Base-by-base conservation (phyloP, 2,329 filamentous ascomycete genomes). In the Rhinocladiella mackenziei region DNA sequence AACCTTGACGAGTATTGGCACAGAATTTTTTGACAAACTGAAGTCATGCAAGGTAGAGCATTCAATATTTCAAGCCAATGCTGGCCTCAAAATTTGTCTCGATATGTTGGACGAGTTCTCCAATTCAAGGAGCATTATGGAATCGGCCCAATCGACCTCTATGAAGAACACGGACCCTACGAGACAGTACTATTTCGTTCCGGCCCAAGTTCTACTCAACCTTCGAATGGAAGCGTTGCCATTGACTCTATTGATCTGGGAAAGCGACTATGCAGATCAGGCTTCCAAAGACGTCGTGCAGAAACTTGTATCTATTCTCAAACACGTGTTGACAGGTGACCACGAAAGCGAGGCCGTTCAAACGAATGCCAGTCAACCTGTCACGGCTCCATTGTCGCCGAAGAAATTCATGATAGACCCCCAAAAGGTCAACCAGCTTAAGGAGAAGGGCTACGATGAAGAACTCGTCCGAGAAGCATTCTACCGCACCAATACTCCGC, bases 161-260 rank as follows among this genome's bases (percentile, higher is more conserved):
- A 70, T 81, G 62, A 68, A 70, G 46, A 65, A 62, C 31, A 69
- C 69, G n/a, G 77, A 81, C 36, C 67, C 75, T 25, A 71, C 74
- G 37, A 70, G 73, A 19, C 64, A 75, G 7, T 78, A 83, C 56
- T 78, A 75, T 56, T 86, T 86, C 62, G 69, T 74, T 7, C 75
- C 81, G 10, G 73, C 78, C 1, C 91, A 96, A 57, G 84, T 97
- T 43, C 71, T 96, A 10, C 81, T 97, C 4, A 91, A 97, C 62
- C 68, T 97, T 30, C 83, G 92, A 30, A 80, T 85, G 66, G 79
- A 82, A 18, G 79, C 96, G 18, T 69, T 96, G 10, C 86, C 89
- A 1, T 78, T 84, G 33, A 76, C 92, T 29, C 77, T 78, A 44
- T 76, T 82, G 34, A 76, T 97, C 19, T 98, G 92, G 94, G 54